These are phyloP conservation scores for Podospora pseudoanserina DNA, from an alignment of 495 filamentous ascomycete genomes.

Conservation along the genomic window DNA sequence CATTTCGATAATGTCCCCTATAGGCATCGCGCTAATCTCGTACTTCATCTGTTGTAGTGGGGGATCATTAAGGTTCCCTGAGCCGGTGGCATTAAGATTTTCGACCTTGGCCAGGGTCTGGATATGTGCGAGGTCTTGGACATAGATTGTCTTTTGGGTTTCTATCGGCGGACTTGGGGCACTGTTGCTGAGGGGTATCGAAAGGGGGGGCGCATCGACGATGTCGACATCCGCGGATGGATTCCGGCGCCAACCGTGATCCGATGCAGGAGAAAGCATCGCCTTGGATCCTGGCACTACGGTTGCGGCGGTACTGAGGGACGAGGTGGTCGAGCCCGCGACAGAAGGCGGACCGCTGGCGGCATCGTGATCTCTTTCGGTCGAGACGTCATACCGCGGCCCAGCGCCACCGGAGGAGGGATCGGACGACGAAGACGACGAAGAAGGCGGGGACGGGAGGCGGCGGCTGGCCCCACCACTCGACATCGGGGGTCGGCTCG, in stretches of 20 bases:
- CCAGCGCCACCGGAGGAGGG: slow-evolving; percentile 34
- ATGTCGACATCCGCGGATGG: slow-evolving; percentile 15
- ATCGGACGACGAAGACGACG: slow-evolving; percentile 44
- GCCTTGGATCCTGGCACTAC: slow-evolving; percentile 27
- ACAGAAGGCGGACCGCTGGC: slow-evolving; percentile 32
- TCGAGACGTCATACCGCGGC: slow-evolving; percentile 38
- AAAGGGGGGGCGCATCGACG: slow-evolving; percentile 21
- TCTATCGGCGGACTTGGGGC: slow-evolving; percentile 19
- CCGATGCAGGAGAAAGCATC: slow-evolving; percentile 63
- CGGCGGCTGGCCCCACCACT: slow-evolving; percentile 37
- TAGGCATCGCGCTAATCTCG: slow-evolving; percentile 97
- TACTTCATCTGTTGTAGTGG: slow-evolving; percentile 61
- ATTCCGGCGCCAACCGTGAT: slow-evolving; percentile 26
- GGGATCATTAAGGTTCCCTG: slow-evolving; percentile 48
- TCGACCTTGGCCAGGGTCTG: slow-evolving; percentile 81
- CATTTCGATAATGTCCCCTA: slow-evolving; percentile 98
- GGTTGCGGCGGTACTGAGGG: slow-evolving; percentile 33
- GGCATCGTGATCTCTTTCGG: slow-evolving; percentile 25
- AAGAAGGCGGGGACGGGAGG: slow-evolving; percentile 48
- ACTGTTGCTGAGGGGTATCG: slow-evolving; percentile 13
- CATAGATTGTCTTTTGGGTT: slow-evolving; percentile 55
- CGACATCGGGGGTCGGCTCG: slow-evolving; percentile 25
- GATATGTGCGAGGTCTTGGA: slow-evolving; percentile 83
- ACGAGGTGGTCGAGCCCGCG: slow-evolving; percentile 47
- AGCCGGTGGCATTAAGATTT: slow-evolving; percentile 46